Conservation (phyloP, 495 filamentous ascomycete species). For the Aspergillus biplanus region DNA sequence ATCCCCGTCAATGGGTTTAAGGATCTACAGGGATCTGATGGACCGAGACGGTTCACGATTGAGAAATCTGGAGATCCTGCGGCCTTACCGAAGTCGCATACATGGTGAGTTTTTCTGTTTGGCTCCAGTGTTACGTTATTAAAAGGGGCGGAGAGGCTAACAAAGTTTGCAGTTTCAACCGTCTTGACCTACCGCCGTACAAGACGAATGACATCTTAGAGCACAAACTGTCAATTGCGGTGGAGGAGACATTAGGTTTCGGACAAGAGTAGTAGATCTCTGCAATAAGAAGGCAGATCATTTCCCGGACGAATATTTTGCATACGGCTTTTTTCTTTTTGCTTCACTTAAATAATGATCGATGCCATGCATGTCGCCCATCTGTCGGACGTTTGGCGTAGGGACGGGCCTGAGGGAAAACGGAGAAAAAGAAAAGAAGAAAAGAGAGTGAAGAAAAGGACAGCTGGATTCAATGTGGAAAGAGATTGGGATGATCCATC, state of each 20-base stretch:
- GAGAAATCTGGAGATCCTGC: constrained; percentile 91
- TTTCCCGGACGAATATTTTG: constrained; percentile 16
- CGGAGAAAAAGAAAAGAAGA: neutral
- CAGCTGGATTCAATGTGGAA: neutral
- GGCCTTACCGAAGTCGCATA: constrained; percentile 95
- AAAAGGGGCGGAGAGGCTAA: constrained; percentile 1
- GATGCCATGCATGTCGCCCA: neutral
- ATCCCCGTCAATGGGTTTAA: constrained; percentile 99
- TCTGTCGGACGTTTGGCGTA: neutral
- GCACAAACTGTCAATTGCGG: constrained; percentile 89
- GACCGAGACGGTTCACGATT: constrained; percentile 93
- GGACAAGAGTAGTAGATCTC: constrained; percentile 86
- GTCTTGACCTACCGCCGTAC: constrained; percentile 93
- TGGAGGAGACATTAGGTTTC: constrained; percentile 99
- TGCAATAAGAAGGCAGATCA: constrained; percentile 6
- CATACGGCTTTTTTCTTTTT: constrained; percentile 10
- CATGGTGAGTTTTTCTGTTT: constrained; percentile 70
- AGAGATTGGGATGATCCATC: neutral
- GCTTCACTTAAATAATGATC: constrained; percentile 1
- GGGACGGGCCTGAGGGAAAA: neutral
- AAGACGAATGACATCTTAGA: constrained; percentile 83
- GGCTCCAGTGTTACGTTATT: neutral
- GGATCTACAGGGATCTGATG: constrained; percentile 96
- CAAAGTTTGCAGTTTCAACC: constrained; percentile 78
- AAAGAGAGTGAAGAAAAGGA: neutral